A percentile compares a stretch with the other conserved stretches of the same genome.
phyloP scores from a whole-genome alignment of 2,329 filamentous ascomycete species.

The Calonectria leucothoes region DNA sequence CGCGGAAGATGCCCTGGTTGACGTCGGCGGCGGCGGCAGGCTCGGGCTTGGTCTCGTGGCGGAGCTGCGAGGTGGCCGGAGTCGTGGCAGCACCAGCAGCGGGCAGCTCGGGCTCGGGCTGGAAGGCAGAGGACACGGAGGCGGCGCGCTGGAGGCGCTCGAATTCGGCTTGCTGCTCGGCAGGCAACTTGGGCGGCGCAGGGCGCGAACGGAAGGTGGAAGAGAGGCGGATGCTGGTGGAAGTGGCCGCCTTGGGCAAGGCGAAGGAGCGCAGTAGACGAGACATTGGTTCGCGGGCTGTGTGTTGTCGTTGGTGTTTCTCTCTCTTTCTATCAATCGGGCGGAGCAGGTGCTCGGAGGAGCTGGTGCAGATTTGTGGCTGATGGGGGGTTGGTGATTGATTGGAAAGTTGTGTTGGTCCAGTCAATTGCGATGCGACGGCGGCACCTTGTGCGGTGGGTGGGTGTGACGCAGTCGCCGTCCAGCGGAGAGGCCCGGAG shows the following conservation, averaged over 20 bases:
- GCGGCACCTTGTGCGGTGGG: background rate
- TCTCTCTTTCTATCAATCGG: background rate
- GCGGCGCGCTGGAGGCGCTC: constrained; percentile 82
- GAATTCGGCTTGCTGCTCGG: constrained; percentile 90
- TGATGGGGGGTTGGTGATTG: background rate
- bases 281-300: constrained; percentile 24
- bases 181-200: constrained; percentile 85
- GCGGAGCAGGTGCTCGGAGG: background rate
- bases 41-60: constrained; percentile 32
- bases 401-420: background rate
- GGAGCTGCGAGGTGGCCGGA: constrained; percentile 38
- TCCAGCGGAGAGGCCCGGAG: constrained; percentile 6
- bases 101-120: constrained; percentile 41
- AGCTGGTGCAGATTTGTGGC: background rate
- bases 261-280: constrained; percentile 32
- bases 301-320: background rate
- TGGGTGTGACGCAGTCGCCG: constrained; percentile 12
- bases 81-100: constrained; percentile 28
- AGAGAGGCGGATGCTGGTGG: constrained; percentile 47
- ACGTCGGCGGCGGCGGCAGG: constrained; percentile 59
- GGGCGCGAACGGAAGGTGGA: constrained; percentile 66
- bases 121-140: constrained; percentile 57
- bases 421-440: background rate
- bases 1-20: constrained; percentile 74
- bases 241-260: constrained; percentile 20